Evolutionary conservation across 2,329 filamentous ascomycete genomes (phyloP).

Genomic region (Sporothrix luriei): DNA sequence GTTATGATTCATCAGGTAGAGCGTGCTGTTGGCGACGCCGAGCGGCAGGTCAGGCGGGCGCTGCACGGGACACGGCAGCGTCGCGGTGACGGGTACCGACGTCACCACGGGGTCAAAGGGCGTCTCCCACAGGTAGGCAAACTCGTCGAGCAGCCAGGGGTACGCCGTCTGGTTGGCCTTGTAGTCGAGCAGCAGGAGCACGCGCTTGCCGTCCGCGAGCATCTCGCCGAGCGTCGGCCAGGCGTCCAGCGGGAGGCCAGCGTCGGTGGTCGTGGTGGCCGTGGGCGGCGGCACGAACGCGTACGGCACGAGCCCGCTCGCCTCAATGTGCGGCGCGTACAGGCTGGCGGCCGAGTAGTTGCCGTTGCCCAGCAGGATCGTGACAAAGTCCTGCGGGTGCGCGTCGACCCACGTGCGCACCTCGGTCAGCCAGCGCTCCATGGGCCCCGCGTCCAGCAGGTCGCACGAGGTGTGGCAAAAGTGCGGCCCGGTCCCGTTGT

Average conservation of each 20-base stretch:
- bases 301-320: conserved; percentile 71
- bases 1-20: conserved; percentile 91
- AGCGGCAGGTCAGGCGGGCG: conserved; percentile 68
- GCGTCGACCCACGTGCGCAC: conserved; percentile 72
- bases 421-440: conserved; percentile 69
- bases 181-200: conserved; percentile 84
- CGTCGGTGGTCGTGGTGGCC: conserved; percentile 41
- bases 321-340: conserved; percentile 69
- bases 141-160: conserved; percentile 86
- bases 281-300: conserved; percentile 66
- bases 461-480: conserved; percentile 87
- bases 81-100: conserved; percentile 44
- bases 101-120: conserved; percentile 67
- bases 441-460: conserved; percentile 77
- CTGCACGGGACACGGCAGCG: conserved; percentile 79
- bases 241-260: conserved; percentile 66
- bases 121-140: conserved; percentile 87
- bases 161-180: conserved; percentile 74
- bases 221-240: conserved; percentile 83
- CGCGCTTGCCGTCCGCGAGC: conserved; percentile 70
- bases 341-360: conserved; percentile 67
- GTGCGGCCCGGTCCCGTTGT: conserved; percentile 57
- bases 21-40: conserved; percentile 58
- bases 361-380: conserved; percentile 81
- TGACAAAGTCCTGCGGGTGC: conserved; percentile 86